Percentiles rank a stretch among this genome's conserved stretches.
Conservation (phyloP, 176 grass and related monocot species). For the Cenchrus purpureus region DNA sequence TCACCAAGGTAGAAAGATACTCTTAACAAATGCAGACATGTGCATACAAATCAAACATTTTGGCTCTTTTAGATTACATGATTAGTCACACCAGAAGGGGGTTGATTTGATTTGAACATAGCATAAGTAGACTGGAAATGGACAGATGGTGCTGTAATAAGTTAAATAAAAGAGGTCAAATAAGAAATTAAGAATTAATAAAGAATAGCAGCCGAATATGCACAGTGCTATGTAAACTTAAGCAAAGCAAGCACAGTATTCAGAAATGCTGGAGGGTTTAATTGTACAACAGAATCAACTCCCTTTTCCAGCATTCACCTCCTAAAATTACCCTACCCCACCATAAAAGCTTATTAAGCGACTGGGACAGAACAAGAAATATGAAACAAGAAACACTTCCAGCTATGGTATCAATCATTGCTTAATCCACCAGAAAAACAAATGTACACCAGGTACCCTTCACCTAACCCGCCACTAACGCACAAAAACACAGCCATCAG, state of each 20-base stretch:
- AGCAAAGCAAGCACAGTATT: constrained; percentile 1
- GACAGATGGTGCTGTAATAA: neutral
- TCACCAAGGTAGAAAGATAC: constrained; percentile 41
- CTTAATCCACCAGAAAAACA: constrained; percentile 19
- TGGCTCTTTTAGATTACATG: constrained; percentile 18
- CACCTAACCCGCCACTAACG: constrained; percentile 49
- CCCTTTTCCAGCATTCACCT: neutral
- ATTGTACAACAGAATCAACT: constrained; percentile 3
- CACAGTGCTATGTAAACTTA: neutral
- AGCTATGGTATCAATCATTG: constrained; percentile 42
- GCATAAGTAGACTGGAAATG: neutral
- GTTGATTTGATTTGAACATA: constrained; percentile 8
- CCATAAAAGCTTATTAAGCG: neutral
- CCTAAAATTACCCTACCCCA: constrained; percentile 33
- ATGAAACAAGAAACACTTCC: constrained; percentile 15
- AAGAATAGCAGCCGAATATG: neutral
- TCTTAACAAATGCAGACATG: constrained; percentile 49
- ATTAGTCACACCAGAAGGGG: neutral
- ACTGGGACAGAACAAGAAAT: constrained; percentile 15
- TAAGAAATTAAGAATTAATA: neutral
- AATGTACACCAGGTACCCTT: constrained; percentile 26
- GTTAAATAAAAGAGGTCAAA: neutral
- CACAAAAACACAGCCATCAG: constrained; percentile 26
- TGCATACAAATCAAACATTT: constrained; percentile 41
- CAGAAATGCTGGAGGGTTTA: neutral